These are phyloP conservation scores for Fusarium brevicatenulatum DNA, from an alignment of 2,329 filamentous ascomycete species.

Conservation along the genomic window DNA sequence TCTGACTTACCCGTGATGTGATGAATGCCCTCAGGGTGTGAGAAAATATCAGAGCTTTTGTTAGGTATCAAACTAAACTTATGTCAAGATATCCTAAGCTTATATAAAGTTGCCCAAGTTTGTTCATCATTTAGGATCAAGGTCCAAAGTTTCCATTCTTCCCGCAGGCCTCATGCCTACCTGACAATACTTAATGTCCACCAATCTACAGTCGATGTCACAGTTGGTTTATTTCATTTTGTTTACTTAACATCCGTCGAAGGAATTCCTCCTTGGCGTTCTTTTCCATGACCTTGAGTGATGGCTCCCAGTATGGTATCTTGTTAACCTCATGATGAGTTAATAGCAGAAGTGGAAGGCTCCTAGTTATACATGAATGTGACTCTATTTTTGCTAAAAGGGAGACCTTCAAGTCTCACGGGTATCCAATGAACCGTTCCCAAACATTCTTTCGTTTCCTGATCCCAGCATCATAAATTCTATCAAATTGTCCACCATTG, in stretches of 20 bases:
- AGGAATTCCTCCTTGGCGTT: not conserved
- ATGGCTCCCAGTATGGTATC: not conserved
- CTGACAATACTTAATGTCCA: not conserved
- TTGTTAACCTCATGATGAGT: not conserved
- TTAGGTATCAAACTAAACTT: not conserved
- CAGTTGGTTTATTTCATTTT: not conserved
- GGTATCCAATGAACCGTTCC: conserved; percentile 8
- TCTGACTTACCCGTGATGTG: not conserved
- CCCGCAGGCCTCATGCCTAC: not conserved
- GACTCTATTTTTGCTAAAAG: not conserved
- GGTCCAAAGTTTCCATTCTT: not conserved
- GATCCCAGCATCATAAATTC: not conserved
- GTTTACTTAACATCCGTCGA: not conserved
- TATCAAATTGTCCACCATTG: not conserved
- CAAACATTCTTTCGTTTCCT: not conserved
- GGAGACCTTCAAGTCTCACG: not conserved
- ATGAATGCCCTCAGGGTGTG: not conserved
- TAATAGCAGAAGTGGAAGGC: not conserved
- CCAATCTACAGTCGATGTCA: not conserved
- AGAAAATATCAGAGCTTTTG: not conserved
- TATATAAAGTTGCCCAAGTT: not conserved
- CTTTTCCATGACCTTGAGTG: not conserved
- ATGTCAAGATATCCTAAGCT: not conserved
- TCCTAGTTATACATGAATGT: not conserved
- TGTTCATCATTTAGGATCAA: not conserved